phyloP scores from a whole-genome alignment of 257 asterid genomes.

The Solanum sitiens region DNA sequence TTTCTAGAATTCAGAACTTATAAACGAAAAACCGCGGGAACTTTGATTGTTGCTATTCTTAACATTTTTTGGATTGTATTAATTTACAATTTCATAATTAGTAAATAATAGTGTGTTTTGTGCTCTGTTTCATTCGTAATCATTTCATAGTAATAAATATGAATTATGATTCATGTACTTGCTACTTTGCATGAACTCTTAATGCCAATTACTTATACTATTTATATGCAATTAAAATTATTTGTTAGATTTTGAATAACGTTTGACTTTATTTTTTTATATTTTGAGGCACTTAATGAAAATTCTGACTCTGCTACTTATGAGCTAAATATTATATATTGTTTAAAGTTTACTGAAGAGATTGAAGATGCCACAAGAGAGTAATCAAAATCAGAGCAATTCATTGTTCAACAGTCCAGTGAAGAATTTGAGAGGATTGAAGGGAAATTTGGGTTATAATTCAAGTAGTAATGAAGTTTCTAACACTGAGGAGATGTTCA shows the following conservation, averaged over 20 bases:
- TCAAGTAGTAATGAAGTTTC: conserved; percentile 17
- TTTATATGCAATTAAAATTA: neutral
- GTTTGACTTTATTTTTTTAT: neutral
- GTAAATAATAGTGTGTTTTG: neutral
- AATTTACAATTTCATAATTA: neutral
- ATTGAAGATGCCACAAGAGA: conserved; percentile 59
- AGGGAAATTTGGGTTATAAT: conserved; percentile 31
- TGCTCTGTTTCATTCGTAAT: neutral
- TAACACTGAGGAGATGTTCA: conserved; percentile 44
- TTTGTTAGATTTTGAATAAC: neutral
- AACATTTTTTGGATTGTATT: neutral
- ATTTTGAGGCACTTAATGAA: neutral
- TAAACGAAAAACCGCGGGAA: fast-evolving
- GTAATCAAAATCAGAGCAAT: neutral
- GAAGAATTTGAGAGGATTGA: conserved; percentile 60
- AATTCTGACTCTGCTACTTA: neutral
- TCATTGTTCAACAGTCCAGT: conserved; percentile 25
- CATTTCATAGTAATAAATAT: neutral
- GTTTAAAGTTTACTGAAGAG: neutral
- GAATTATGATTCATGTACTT: neutral
- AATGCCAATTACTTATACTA: neutral
- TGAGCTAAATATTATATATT: neutral
- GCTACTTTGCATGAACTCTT: neutral
- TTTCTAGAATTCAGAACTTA: neutral
- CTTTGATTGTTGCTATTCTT: neutral